These are phyloP conservation scores for Skeletonema costatum DNA, from an alignment of 108 stramenopile species.

Conservation along the genomic window DNA sequence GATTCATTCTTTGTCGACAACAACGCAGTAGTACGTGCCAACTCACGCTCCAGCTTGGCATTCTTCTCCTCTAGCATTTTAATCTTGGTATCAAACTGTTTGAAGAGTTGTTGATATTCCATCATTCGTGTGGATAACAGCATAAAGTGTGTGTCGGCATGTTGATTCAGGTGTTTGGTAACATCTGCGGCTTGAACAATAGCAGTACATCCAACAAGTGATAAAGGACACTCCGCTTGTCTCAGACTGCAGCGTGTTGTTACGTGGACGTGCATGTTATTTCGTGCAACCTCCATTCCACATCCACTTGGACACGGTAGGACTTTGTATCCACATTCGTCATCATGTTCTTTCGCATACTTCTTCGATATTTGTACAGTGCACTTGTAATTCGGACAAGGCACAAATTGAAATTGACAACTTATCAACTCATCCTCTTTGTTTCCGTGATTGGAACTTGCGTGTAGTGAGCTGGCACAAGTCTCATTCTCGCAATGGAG, in stretches of 20 bases:
- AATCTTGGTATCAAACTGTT: slow-evolving; percentile 36
- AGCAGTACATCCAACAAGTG: slow-evolving; percentile 48
- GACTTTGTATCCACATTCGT: slow-evolving; percentile 46
- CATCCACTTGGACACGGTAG: slow-evolving; percentile 49
- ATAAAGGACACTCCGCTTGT: slow-evolving; percentile 56
- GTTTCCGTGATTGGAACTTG: not conserved
- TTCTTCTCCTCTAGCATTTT: slow-evolving; percentile 46
- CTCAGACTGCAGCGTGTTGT: slow-evolving; percentile 49
- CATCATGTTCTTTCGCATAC: slow-evolving; percentile 47
- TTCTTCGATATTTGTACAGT: slow-evolving; percentile 38
- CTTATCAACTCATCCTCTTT: not conserved
- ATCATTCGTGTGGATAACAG: slow-evolving; percentile 50
- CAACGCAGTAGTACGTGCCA: slow-evolving; percentile 13
- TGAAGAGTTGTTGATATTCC: slow-evolving; percentile 53
- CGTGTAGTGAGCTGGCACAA: slow-evolving; percentile 26
- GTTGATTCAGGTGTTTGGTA: slow-evolving; percentile 46
- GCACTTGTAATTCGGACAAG: slow-evolving; percentile 60
- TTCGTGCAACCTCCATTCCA: slow-evolving; percentile 37
- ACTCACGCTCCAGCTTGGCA: slow-evolving; percentile 22
- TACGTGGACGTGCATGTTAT: slow-evolving; percentile 35
- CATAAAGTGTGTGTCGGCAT: slow-evolving; percentile 50
- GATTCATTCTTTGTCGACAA: slow-evolving; percentile 38
- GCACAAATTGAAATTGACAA: slow-evolving; percentile 49
- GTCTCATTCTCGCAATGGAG: slow-evolving; percentile 52
- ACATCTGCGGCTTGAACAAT: slow-evolving; percentile 53